Base-by-base conservation (phyloP, 2,329 filamentous ascomycete species). In the Didymella keratinophila region DNA sequence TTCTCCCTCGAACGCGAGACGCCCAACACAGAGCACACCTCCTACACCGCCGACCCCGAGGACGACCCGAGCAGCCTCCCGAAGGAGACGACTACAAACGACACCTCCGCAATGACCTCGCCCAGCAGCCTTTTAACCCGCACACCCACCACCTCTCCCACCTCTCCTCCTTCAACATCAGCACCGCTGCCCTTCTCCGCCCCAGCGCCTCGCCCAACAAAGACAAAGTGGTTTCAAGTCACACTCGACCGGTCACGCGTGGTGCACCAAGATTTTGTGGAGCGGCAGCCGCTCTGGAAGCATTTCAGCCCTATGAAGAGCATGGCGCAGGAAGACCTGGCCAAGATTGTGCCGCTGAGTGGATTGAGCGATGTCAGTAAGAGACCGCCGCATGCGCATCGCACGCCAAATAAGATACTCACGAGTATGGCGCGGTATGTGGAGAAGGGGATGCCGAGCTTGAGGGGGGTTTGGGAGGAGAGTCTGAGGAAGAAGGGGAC, bases 301-400 rank as follows among this genome's bases (percentile, higher is more conserved):
- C 62, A 73, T 14, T 76, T 73, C 60, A 49, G 21, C 11, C 71
- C 71, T 10, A 73, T 70, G 67, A 71, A 68, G 59, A 69, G 62
- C 27, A 63, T 75, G 57, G 69, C 68, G 4, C 74, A 77, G 53
- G 66, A 72, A 54, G 79, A 81, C 60, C 59, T 82, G 55, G 68
- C 60, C 18, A 74, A 72, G 55, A 59, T 64, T 6, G 79, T 81
- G 28, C 80, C 80, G 23, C 66, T 74, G 50, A 42, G 58, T 3
- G 80, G 79, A 0, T 58, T 81, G 54, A 80, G 77, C 53, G 78
- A 79, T 59, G 69, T 80, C 28, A 68, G 71, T 53, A 73, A 74
- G 61, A 66, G 73, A 39, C 71, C 71, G 58, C 72, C 73, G 27
- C 58, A 70, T 59, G 64, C 65, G 20, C 70, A 75, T 57, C 64